Base-by-base conservation (phyloP, 2,329 filamentous ascomycete species). In the Triangularia verruculosa region DNA sequence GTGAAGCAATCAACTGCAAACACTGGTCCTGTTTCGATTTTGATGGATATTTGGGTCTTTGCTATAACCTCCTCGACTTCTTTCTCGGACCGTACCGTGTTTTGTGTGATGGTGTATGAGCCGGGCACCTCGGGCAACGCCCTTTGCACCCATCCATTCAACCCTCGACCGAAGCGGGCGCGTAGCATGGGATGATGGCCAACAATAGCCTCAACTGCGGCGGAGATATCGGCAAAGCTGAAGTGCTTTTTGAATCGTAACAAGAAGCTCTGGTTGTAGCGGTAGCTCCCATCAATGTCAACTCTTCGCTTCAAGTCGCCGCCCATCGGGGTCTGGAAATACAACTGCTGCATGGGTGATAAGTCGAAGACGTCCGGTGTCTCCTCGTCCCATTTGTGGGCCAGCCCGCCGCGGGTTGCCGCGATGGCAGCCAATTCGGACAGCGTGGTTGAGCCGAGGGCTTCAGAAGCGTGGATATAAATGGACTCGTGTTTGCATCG, bases 301-400 rank as follows among this genome's bases (percentile, higher is more conserved):
- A 71, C 69, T 25, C 76, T 70, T 13, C 72, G 68, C 25, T 72
- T 71, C 11, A 69, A 63, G 56, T 76, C 72, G 1, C 74, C 75
- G 4, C 78, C 78, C 71, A 82, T 78, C 1, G 74, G 71, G 0
- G 80, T 82, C 65, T 81, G 75, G 59, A 85, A 83, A 68, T 82
- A 83, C 3, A 85, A 74, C 61, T 80, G 79, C 71, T 85, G 83
- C 78, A 84, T 84, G 2, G 82, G 78, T 0, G 82, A 81, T 9
- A 85, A 75, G 9, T 79, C 78, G 66, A 83, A 84, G 30, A 64
- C 74, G 20, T 78, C 76, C 8, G 69, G 61, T 1, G 69, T 70
- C 39, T 76, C 69, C 24, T 76, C 78, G 30, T 72, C 73, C 68
- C 75, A 74, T 17, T 72, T 70, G 13, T 72, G 71, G 3, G 69